Percentiles rank a stretch among this genome's conserved stretches.
phyloP scores from a whole-genome alignment of 805 yeast genomes.

The Wickerhamiella dianesei region DNA sequence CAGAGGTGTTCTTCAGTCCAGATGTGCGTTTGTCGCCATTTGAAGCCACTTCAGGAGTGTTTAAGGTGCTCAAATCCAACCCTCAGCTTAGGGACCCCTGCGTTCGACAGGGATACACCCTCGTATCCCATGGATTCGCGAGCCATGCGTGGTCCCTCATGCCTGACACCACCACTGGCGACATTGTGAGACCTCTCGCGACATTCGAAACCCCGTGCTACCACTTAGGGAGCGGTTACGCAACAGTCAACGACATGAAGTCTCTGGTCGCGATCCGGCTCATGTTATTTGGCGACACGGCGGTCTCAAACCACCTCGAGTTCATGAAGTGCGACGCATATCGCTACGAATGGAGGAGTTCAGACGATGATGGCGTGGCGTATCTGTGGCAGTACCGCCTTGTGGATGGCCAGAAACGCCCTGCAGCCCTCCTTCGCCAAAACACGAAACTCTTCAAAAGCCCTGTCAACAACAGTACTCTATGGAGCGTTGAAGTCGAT shows the following conservation, averaged over 20 bases:
- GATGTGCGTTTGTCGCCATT: conserved; percentile 15
- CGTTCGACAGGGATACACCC: conserved; percentile 12
- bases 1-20: conserved; percentile 7
- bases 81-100: conserved; percentile 6
- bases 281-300: conserved; percentile 10
- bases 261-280: not conserved
- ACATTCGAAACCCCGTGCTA: conserved; percentile 14
- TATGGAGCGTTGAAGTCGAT: conserved; percentile 21
- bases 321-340: conserved; percentile 13
- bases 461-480: conserved; percentile 16
- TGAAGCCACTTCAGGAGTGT: conserved; percentile 8
- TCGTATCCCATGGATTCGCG: conserved; percentile 18
- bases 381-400: conserved; percentile 15
- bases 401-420: not conserved
- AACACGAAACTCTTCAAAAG: conserved; percentile 9
- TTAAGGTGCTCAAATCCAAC: conserved; percentile 14
- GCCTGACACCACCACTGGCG: conserved; percentile 5
- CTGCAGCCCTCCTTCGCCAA: not conserved
- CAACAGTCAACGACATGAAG: conserved; percentile 15
- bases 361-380: conserved; percentile 3
- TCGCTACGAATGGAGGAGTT: conserved; percentile 14
- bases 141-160: conserved; percentile 21
- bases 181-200: conserved; percentile 18
- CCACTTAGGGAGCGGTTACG: conserved; percentile 9
- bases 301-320: conserved; percentile 8